These are phyloP conservation scores for Epithele typhae DNA, from an alignment of 768 basidiomycete species.

Conservation along the genomic window DNA sequence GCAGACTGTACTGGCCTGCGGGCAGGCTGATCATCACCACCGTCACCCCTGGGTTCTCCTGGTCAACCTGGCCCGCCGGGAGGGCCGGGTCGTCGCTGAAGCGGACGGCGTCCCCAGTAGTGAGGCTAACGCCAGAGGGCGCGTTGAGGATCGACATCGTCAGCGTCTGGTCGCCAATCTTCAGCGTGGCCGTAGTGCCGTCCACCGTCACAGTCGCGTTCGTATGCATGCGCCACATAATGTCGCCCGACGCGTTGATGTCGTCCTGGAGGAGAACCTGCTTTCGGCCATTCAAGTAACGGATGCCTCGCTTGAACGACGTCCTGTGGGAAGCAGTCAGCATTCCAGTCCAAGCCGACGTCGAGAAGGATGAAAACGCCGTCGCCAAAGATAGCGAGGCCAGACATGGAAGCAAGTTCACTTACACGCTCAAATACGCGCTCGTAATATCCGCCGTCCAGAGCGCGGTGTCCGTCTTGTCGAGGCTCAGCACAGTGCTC, in stretches of 20 bases:
- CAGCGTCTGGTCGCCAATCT: slow-evolving; percentile 65
- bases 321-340: slow-evolving; percentile 34
- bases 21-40: slow-evolving; percentile 69
- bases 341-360: too few relatives aligned
- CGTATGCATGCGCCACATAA: slow-evolving; percentile 95
- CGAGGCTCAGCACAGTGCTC: slow-evolving; percentile 69
- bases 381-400: too few relatives aligned
- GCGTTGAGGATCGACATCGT: slow-evolving; percentile 63
- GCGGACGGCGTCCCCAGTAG: slow-evolving; percentile 49
- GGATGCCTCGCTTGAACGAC: slow-evolving; percentile 80
- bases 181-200: slow-evolving; percentile 71
- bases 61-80: slow-evolving; percentile 58
- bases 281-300: slow-evolving; percentile 73
- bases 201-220: slow-evolving; percentile 76
- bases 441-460: slow-evolving; percentile 74
- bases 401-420: slow-evolving; percentile 15
- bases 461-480: slow-evolving; percentile 70
- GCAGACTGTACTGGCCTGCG: slow-evolving; percentile 70
- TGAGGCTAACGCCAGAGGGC: slow-evolving; percentile 62
- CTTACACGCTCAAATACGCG: slow-evolving; percentile 74
- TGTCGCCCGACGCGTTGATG: slow-evolving; percentile 49
- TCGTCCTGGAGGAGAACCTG: slow-evolving; percentile 96
- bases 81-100: slow-evolving; percentile 57
- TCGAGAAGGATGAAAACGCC: too few relatives aligned
- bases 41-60: slow-evolving; percentile 71